Conservation (phyloP, 768 basidiomycete species). For the Leccinum variicolor region DNA sequence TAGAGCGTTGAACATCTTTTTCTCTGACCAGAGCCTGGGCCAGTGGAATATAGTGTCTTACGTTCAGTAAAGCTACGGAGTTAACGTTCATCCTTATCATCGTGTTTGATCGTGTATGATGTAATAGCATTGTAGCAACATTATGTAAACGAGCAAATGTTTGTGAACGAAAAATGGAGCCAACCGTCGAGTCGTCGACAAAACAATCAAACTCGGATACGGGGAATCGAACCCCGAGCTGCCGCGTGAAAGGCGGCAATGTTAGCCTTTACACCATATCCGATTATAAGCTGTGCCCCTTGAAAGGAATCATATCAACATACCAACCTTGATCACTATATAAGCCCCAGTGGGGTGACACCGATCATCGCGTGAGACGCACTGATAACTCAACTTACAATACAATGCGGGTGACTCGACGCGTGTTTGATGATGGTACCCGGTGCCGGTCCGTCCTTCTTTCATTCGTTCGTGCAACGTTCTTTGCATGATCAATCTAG, state of each 20-base stretch:
- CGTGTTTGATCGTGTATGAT: too few species aligned
- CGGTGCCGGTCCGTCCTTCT: background rate
- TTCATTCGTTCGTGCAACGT: background rate
- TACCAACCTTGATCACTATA: background rate
- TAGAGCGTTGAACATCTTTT: too few species aligned
- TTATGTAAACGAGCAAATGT: too few species aligned
- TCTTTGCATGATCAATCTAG: background rate
- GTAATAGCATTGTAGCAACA: too few species aligned
- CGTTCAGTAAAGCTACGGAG: too few species aligned
- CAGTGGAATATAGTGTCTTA: too few species aligned
- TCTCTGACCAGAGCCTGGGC: too few species aligned
- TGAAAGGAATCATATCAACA: background rate
- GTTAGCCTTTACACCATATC: constrained; percentile 69
- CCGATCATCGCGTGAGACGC: background rate
- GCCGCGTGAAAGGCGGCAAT: constrained; percentile 60
- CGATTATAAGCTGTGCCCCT: constrained; percentile 15
- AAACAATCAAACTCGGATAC: constrained; percentile 23
- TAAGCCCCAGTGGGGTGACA: background rate
- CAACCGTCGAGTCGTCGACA: too few species aligned
- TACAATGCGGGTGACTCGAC: background rate
- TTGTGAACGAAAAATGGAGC: too few species aligned
- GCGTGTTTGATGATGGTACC: background rate
- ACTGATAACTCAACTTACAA: background rate
- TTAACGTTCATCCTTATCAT: too few species aligned
- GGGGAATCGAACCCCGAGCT: constrained; percentile 39